Percentiles rank a stretch among this genome's conserved stretches.
These are phyloP conservation scores for Phytophthora idaei DNA, from an alignment of 352 stramenopile genomes.

Conservation along the genomic window DNA sequence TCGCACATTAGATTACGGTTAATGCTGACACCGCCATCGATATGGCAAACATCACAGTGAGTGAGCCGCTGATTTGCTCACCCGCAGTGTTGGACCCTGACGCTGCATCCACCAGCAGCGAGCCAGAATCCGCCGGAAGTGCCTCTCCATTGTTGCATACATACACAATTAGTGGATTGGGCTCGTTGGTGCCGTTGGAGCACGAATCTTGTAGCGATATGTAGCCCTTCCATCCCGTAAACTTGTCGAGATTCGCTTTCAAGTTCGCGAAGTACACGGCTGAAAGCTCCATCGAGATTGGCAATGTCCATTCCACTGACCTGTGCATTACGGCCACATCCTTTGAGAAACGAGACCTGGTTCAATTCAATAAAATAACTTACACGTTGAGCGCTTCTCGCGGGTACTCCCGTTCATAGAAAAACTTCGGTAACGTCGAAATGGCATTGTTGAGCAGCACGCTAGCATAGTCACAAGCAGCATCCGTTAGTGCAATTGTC, in stretches of 20 bases:
- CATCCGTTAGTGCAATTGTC: background rate
- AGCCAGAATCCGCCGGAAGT: background rate
- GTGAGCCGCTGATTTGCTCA: background rate
- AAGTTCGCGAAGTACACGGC: conserved; percentile 6
- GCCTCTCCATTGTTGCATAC: conserved; percentile 9
- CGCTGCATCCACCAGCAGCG: background rate
- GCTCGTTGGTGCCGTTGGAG: conserved; percentile 2
- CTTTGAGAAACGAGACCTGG: background rate
- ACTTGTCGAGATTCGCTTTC: conserved; percentile 6
- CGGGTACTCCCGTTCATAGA: conserved; percentile 5
- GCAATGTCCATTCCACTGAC: background rate
- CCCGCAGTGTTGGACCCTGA: background rate
- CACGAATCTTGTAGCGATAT: conserved; percentile 1
- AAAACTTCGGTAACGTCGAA: conserved; percentile 1
- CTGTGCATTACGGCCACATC: background rate
- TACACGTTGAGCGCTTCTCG: conserved; percentile 7
- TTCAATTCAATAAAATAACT: background rate
- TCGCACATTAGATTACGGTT: background rate
- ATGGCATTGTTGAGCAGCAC: conserved; percentile 1
- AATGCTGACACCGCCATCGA: background rate
- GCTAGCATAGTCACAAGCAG: background rate
- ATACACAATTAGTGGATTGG: background rate
- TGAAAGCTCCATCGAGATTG: conserved; percentile 3
- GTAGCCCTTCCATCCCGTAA: background rate
- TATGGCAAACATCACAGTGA: background rate